Conservation (phyloP, 2,329 filamentous ascomycete species). For the Lachnellula suecica region DNA sequence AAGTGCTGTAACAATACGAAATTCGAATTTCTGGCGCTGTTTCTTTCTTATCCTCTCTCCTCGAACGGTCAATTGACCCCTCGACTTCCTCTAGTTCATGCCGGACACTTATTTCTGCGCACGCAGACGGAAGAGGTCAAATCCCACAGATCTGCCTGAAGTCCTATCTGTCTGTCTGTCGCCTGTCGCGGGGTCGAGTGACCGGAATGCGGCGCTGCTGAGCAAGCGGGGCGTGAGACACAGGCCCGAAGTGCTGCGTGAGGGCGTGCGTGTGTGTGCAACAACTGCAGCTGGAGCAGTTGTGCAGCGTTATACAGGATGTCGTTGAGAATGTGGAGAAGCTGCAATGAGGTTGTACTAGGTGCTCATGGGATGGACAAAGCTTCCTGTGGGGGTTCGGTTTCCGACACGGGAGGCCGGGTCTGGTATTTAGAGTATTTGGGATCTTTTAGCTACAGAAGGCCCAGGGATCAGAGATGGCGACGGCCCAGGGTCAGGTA, state of each 20-base stretch:
- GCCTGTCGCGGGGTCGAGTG: slow-evolving; percentile 2
- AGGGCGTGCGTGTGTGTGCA: not conserved
- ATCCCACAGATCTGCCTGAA: not conserved
- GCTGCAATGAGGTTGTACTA: too few relatives aligned
- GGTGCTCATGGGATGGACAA: not conserved
- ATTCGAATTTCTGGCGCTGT: too few relatives aligned
- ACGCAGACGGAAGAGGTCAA: slow-evolving; percentile 2
- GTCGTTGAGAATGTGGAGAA: slow-evolving; percentile 1
- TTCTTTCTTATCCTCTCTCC: slow-evolving; percentile 11
- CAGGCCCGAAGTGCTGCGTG: not conserved
- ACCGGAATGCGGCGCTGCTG: not conserved
- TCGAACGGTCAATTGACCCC: slow-evolving; percentile 21
- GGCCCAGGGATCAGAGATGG: not conserved
- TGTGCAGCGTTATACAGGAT: slow-evolving; percentile 1
- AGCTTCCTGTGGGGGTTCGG: not conserved
- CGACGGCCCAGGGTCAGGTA: not conserved
- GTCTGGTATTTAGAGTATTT: slow-evolving; percentile 2
- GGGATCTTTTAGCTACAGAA: not conserved
- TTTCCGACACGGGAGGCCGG: not conserved
- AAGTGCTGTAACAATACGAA: too few relatives aligned
- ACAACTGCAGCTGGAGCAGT: not conserved
- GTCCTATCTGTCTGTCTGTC: not conserved
- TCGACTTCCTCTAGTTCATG: slow-evolving; percentile 19
- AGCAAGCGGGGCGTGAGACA: not conserved
- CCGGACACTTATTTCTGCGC: slow-evolving; percentile 12